These are phyloP conservation scores for Solanum virginianum DNA, from an alignment of 257 asterid species.

Conservation along the genomic window DNA sequence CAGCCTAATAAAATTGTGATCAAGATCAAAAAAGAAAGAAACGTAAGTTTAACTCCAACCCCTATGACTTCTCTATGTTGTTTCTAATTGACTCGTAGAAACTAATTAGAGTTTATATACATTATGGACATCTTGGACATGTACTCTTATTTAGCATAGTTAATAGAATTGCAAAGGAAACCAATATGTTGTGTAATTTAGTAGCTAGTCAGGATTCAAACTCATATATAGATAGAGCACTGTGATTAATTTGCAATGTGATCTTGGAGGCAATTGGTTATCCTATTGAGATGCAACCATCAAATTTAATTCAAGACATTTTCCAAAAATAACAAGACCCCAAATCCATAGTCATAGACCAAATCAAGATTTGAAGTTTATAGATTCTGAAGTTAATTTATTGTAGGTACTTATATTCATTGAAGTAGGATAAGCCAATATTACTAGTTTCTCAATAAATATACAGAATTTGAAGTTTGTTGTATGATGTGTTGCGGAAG, in stretches of 20 bases:
- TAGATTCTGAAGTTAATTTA: background rate
- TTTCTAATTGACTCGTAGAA: background rate
- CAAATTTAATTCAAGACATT: background rate
- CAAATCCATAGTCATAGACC: background rate
- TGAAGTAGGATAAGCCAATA: no score
- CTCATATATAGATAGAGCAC: background rate
- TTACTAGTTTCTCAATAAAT: background rate
- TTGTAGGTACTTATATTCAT: background rate
- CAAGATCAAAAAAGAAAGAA: no score
- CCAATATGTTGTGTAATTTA: background rate
- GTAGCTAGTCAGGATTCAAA: background rate
- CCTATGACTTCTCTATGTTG: background rate
- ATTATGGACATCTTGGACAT: background rate
- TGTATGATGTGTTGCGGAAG: no score
- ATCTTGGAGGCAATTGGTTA: background rate
- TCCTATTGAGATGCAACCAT: background rate
- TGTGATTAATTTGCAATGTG: background rate
- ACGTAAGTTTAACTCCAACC: background rate
- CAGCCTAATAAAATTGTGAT: no score
- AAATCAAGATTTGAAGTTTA: background rate
- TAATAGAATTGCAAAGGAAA: background rate
- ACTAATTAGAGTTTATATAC: no score
- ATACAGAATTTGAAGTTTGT: background rate
- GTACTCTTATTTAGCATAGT: no score
- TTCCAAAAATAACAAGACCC: background rate